These are phyloP conservation scores for Penicillium pulvis DNA, from an alignment of 495 filamentous ascomycete genomes.

Conservation along the genomic window DNA sequence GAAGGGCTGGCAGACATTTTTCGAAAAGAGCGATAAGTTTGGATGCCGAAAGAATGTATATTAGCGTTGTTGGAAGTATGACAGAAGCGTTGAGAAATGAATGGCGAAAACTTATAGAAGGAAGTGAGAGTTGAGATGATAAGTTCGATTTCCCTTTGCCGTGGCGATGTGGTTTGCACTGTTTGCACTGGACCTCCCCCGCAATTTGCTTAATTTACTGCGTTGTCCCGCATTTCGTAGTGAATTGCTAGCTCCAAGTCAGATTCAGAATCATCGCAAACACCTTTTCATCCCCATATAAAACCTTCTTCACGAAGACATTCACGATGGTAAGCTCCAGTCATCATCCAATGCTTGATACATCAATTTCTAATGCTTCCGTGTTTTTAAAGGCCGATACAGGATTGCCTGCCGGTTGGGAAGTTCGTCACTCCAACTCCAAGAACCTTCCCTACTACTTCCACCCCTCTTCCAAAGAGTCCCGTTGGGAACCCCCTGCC, in stretches of 20 bases:
- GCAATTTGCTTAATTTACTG: constrained; percentile 17
- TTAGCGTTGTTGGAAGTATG: background rate
- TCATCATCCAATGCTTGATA: background rate
- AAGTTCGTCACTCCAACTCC: constrained; percentile 92
- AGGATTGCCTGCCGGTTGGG: constrained; percentile 86
- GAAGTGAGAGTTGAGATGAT: background rate
- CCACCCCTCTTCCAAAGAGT: constrained; percentile 78
- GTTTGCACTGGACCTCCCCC: constrained; percentile 26
- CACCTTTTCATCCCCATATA: background rate
- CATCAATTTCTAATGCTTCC: background rate
- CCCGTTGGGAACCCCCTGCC: constrained; percentile 89
- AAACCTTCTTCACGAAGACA: no score
- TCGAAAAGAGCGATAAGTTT: background rate
- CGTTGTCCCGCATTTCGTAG: constrained; percentile 3
- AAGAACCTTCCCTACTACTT: constrained; percentile 99
- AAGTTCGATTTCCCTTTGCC: background rate
- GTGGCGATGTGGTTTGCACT: constrained; percentile 11
- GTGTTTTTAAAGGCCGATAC: constrained; percentile 56
- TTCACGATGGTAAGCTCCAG: constrained; percentile 15
- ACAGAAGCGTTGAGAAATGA: background rate
- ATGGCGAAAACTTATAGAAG: background rate
- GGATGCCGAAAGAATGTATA: background rate
- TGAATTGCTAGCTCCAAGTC: background rate
- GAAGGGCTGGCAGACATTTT: constrained; percentile 62
- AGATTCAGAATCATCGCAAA: background rate